Percentiles rank a stretch among this genome's conserved stretches.
Conservation (phyloP, 2,329 filamentous ascomycete species). For the Phialocephala sp. region DNA sequence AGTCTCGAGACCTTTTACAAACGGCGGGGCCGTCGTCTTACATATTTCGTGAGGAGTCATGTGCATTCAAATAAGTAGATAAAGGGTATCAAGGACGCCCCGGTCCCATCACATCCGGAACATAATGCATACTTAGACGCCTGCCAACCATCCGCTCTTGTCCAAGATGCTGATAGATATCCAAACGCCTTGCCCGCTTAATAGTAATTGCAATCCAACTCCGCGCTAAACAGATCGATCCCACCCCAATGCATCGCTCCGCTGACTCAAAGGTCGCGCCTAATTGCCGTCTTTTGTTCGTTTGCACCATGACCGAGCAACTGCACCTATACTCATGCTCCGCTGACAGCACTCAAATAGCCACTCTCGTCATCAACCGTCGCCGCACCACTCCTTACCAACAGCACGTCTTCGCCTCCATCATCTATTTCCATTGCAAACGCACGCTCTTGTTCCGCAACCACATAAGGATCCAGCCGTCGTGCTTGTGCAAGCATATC, state of each 20-base stretch:
- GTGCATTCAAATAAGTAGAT: neutral
- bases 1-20: no score
- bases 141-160: neutral
- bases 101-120: neutral
- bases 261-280: neutral
- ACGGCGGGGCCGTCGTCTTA: no score
- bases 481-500: slow-evolving; percentile 34
- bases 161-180: neutral
- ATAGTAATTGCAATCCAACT: neutral
- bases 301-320: neutral
- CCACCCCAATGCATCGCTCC: neutral
- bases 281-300: neutral
- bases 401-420: neutral
- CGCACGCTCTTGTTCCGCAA: slow-evolving; percentile 29
- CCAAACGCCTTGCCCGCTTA: neutral
- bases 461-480: slow-evolving; percentile 26
- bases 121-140: neutral
- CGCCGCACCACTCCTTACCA: neutral
- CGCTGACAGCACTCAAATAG: neutral
- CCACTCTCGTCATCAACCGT: neutral
- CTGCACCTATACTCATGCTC: neutral
- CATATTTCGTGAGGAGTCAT: neutral
- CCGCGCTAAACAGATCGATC: neutral
- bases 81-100: neutral
- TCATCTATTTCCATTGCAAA: slow-evolving; percentile 29